Conservation (phyloP, 2,329 filamentous ascomycete genomes). For the Tolypocladium tundrense region DNA sequence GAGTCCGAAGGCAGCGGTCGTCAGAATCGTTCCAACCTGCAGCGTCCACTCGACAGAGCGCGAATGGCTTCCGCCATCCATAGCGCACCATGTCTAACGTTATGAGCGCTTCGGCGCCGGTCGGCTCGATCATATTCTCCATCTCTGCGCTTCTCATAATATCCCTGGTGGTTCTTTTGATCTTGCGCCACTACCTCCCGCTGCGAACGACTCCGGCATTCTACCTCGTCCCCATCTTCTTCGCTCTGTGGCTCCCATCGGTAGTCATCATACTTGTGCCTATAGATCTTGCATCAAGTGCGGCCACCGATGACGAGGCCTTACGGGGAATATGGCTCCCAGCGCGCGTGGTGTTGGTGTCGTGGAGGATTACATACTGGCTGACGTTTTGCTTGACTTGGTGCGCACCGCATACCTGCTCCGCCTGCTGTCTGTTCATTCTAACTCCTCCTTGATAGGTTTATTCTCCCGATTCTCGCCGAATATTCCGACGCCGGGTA, state of each 20-base stretch:
- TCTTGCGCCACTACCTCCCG: constrained; percentile 83
- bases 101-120: constrained; percentile 46
- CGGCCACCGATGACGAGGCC: constrained; percentile 58
- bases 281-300: constrained; percentile 86
- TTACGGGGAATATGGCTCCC: constrained; percentile 82
- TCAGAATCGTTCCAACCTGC: background rate
- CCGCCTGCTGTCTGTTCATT: background rate
- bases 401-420: constrained; percentile 34
- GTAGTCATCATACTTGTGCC: constrained; percentile 88
- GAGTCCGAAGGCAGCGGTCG: background rate
- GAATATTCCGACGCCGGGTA: constrained; percentile 95
- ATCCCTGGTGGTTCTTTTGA: constrained; percentile 66
- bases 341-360: constrained; percentile 65
- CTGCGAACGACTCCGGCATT: constrained; percentile 85
- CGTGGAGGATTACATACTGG: constrained; percentile 96
- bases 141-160: constrained; percentile 62
- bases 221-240: constrained; percentile 84
- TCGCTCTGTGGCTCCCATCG: constrained; percentile 86
- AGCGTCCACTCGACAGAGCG: constrained; percentile 3
- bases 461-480: constrained; percentile 83
- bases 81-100: constrained; percentile 39
- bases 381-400: constrained; percentile 91
- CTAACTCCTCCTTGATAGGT: constrained; percentile 38
- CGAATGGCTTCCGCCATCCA: constrained; percentile 17
- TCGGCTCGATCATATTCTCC: constrained; percentile 74